Percentiles rank a stretch among this genome's conserved stretches.
Conservation (phyloP, 768 basidiomycete genomes). For the Auricularia auricula-judae region DNA sequence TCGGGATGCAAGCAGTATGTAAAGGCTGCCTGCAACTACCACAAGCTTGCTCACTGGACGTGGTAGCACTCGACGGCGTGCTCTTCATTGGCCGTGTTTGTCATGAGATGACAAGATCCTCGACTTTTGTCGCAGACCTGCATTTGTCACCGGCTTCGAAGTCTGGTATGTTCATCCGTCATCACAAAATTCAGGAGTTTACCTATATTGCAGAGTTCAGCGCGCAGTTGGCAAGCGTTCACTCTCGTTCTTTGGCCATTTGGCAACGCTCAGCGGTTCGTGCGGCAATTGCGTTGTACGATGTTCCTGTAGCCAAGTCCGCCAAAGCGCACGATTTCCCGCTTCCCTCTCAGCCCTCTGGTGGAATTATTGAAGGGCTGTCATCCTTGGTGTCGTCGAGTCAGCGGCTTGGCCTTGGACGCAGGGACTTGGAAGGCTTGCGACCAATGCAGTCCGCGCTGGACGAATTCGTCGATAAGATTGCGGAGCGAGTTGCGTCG, state of each 20-base stretch:
- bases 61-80: slow-evolving; percentile 21
- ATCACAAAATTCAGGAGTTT: neutral
- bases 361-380: slow-evolving; percentile 43
- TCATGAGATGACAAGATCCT: slow-evolving; percentile 22
- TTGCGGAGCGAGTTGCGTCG: slow-evolving; percentile 27
- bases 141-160: too few relatives aligned
- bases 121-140: slow-evolving; percentile 6
- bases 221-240: slow-evolving; percentile 27
- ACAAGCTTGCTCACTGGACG: neutral
- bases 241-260: slow-evolving; percentile 34
- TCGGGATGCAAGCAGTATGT: neutral
- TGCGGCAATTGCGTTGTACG: slow-evolving; percentile 4
- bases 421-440: slow-evolving; percentile 15
- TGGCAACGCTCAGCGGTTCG: slow-evolving; percentile 41
- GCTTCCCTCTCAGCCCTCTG: slow-evolving; percentile 34
- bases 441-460: slow-evolving; percentile 14
- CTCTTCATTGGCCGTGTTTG: slow-evolving; percentile 41
- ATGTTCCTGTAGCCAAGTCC: neutral
- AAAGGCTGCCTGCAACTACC: neutral
- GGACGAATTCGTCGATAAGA: slow-evolving; percentile 27
- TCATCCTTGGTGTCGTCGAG: slow-evolving; percentile 41
- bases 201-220: slow-evolving; percentile 37
- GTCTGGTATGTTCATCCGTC: neutral
- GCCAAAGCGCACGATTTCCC: neutral
- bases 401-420: slow-evolving; percentile 42